Evolutionary conservation across 106 monocot species (phyloP).

Genomic region (Phalaenopsis equestris): DNA sequence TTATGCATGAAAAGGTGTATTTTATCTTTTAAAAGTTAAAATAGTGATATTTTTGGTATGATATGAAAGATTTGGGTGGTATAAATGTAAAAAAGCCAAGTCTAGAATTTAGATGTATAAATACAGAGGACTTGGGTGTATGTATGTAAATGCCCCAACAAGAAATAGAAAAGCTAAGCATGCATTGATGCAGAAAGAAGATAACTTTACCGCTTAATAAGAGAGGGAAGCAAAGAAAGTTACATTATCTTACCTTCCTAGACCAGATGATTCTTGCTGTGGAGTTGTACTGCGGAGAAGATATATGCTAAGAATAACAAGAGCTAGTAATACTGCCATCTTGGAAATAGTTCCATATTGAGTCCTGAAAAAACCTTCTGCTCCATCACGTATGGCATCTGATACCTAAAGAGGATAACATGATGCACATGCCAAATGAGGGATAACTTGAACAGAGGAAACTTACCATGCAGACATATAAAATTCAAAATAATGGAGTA

Average conservation of each 20-base stretch:
- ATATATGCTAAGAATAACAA: slow-evolving; percentile 87
- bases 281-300: slow-evolving; percentile 79
- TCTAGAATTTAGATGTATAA: too few relatives aligned
- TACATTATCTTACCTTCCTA: slow-evolving; percentile 56
- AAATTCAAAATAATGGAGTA: background rate
- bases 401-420: slow-evolving; percentile 55
- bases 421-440: slow-evolving; percentile 1
- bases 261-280: slow-evolving; percentile 86
- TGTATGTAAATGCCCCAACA: too few relatives aligned
- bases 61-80: too few relatives aligned
- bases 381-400: slow-evolving; percentile 97
- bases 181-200: background rate
- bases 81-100: too few relatives aligned
- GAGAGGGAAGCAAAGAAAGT: background rate
- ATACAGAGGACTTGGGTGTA: too few relatives aligned
- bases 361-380: slow-evolving; percentile 96
- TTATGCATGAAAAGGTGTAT: too few relatives aligned
- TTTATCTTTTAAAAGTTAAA: too few relatives aligned
- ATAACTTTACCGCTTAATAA: background rate
- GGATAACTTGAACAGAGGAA: background rate
- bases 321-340: slow-evolving; percentile 81
- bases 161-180: slow-evolving; percentile 3
- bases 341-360: slow-evolving; percentile 99
- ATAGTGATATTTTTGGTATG: too few relatives aligned
- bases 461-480: background rate